Base-by-base conservation (phyloP, 257 asterid species). In the Nicotiana knightiana region DNA sequence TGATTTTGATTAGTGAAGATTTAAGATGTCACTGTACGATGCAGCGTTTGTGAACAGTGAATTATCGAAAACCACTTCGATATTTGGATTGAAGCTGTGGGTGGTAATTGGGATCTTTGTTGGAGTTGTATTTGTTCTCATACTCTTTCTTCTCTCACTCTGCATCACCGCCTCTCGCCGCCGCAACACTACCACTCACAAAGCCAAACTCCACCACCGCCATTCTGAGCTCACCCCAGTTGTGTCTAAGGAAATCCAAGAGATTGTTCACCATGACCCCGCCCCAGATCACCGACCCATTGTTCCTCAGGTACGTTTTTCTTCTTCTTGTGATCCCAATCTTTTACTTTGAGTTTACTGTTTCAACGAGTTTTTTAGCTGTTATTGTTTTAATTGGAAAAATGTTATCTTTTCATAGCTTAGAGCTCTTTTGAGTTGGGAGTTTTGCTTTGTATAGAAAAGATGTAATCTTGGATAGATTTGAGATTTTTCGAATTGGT, bases 141-240 rank as follows among this genome's bases (percentile, higher is more conserved):
- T 93, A 32, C 88, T 96, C 16, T 91, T 96, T 76, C 88, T 93
- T 4, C n/a, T 91, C 3, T 96, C 98, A 15, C 90, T 96, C 4
- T 96, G 99, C 88, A 81, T 93, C 87, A 90, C 97, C 81, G 93
- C 96, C 80, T 88, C 78, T 80, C 99, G 99, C 88, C 90, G 93
- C 86, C 86, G 91, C 39, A 43, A 43, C 10, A 84, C 83, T 71
- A 67, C 84, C 79, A 48, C 43, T 26, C 43, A 26, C 8, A 71
- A 68, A 32, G 58, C 80, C 2, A 89, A 89, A 77, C 85, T 83
- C 67, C 87, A 68, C 81, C 86, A 76, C 54, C 21, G 86, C 64
- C 84, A 81, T 26, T 57, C 81, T 5, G 97, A 91, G 59, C 80
- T 77, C 65, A 88, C 93, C 76, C 97, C 97, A 0, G 96, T 89